Base-by-base conservation (phyloP, 2,329 filamentous ascomycete species). In the Pseudogymnoascus sp. region DNA sequence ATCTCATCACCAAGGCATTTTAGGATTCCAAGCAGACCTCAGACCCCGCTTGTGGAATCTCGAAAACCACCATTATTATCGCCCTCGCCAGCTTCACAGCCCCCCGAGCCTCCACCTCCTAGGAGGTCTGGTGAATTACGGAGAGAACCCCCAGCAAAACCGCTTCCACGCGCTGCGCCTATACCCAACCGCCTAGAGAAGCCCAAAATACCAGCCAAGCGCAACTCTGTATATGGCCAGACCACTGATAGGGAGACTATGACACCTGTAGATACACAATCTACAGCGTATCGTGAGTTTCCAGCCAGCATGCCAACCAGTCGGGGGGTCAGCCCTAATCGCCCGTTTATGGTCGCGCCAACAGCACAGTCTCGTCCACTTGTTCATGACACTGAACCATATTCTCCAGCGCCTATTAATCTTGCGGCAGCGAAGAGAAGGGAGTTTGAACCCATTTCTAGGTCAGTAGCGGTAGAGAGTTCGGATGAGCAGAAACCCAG, bases 101-200 rank as follows among this genome's bases (percentile, higher is more conserved):
- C 84, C 3, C 85, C 85, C 7, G 88, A 85, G 14, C 86, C 85
- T 1, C 85, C 85, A 2, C 86, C 85, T 1, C 85, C 85, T 1
- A 78, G 85, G 68, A 79, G 85, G 65, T 88, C 85, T n/a, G 81
- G 74, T 5, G 86, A 88, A 70, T 68, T 84, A 2, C 79, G 79
- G 63, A 77, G 84, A 63, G 80, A 84, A 23, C 31, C 67, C 12
- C 63, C 68, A 11, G 63, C 66, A 69, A 65, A 80, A 72, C 65
- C 74, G 62, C 75, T 40, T 6, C 34, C 59, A 6, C 59, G 59
- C 14, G 4, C 18, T 5, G 12, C 59, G 8, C 91, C 91, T 3
- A 88, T 89, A 0, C 82, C 93, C 38, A 95, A 96, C 73, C 86
- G 93, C 62, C 86, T 87, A 31, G 90, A 90, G 42, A 96, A 96